Base-by-base conservation (phyloP, 1,139 yeast species). In the Lodderomyces theae region DNA sequence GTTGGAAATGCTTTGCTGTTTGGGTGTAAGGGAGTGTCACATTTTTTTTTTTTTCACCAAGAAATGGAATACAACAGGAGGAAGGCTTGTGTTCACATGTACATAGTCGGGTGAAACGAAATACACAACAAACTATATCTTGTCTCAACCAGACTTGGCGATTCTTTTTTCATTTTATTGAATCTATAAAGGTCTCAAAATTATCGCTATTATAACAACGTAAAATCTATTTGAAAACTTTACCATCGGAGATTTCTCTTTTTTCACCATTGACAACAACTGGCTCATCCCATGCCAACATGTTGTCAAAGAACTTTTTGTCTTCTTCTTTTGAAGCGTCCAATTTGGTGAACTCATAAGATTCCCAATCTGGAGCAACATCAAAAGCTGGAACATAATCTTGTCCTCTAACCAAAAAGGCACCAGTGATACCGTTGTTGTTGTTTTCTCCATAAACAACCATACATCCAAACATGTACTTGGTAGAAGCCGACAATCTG, bases 321-420 rank as follows among this genome's bases (percentile, higher is more conserved):
- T 52, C 59, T 48, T 66, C 70, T 43, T 57, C 63, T 42, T 60
- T 57, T 43, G 66, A 49, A 45, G 60, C 66, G 51, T 72, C 76
- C 57, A 72, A 62, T 60, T 67, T 70, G 56, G 66, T 58, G 70
- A 60, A 72, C 30, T 56, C 48, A 57, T 72, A 72, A 44, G 77
- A 71, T 74, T 92, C 98, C 96, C 95, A 89, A 74, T 92, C 98
- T 71, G 98, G 97, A 62, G 98, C 98, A 67, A 92, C 97, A 54
- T 92, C 86, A 62, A 92, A 88, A 51, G 96, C 98, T 65, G 97
- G 96, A 45, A 54, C 78, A 63, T 60, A 72, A 51, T 92, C 97
- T 71, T 92, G 89, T 61, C 99, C 99, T 75, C 97, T 87, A 62
- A 92, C 83, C 62, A 92, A 71, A 77, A 92, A 84, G 64, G 85